A percentile compares a stretch with the other conserved stretches of the same genome.
These are phyloP conservation scores for Nyctanthes arbortristis DNA, from an alignment of 257 asterid genomes.

Conservation along the genomic window DNA sequence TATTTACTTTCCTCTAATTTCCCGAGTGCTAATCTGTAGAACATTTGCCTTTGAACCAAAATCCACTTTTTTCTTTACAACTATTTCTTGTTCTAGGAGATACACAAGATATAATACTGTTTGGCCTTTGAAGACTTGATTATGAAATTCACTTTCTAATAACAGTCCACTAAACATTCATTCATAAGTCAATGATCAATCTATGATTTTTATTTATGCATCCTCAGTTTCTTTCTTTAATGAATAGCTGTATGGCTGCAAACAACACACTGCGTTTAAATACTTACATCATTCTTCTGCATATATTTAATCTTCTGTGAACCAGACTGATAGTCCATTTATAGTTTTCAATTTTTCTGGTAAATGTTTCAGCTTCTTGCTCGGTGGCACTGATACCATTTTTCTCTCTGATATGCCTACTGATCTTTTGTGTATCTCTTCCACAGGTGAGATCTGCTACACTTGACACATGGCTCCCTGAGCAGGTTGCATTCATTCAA, in stretches of 20 bases:
- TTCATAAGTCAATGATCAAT: slow-evolving; percentile 1
- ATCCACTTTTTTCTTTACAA: background rate
- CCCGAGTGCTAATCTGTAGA: background rate
- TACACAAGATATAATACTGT: background rate
- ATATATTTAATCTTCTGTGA: background rate
- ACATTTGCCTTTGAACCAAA: background rate
- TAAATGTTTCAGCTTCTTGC: slow-evolving; percentile 2
- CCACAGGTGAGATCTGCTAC: slow-evolving; percentile 97
- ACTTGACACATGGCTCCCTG: slow-evolving; percentile 99
- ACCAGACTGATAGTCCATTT: background rate
- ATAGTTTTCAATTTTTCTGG: slow-evolving; percentile 4
- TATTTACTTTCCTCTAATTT: background rate
- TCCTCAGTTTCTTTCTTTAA: slow-evolving; percentile 13
- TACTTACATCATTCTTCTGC: slow-evolving; percentile 7
- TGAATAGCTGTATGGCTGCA: background rate
- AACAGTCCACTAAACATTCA: slow-evolving; percentile 9
- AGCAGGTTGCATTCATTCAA: slow-evolving; percentile 95
- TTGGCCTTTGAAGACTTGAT: background rate
- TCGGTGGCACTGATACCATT: slow-evolving; percentile 15
- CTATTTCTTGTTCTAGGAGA: background rate
- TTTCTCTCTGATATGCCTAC: slow-evolving; percentile 14
- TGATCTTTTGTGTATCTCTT: slow-evolving; percentile 22
- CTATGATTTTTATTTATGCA: background rate
- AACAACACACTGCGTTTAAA: slow-evolving; percentile 12
- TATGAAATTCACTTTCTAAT: slow-evolving; percentile 3